Percentiles rank a stretch among this genome's conserved stretches.
These are phyloP conservation scores for Boletus sp. DNA, from an alignment of 768 basidiomycete species.

Conservation along the genomic window DNA sequence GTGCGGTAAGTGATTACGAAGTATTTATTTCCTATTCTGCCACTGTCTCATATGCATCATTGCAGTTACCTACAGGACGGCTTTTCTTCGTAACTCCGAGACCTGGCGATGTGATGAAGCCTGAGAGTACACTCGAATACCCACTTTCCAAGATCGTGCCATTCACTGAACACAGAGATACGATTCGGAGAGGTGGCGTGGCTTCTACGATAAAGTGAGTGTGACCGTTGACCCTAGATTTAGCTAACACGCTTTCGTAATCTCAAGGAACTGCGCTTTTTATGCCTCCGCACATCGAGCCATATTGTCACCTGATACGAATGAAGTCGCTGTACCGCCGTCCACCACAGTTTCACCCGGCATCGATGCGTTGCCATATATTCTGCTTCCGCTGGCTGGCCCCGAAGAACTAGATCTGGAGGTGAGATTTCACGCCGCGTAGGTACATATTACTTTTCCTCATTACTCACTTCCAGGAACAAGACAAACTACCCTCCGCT, in stretches of 20 bases:
- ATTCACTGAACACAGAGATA: conserved; percentile 89
- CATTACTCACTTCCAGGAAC: conserved; percentile 54
- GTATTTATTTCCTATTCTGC: background rate
- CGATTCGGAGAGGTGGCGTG: conserved; percentile 84
- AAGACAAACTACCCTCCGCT: conserved; percentile 79
- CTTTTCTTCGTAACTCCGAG: conserved; percentile 74
- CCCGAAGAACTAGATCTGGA: conserved; percentile 95
- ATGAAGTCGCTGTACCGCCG: conserved; percentile 53
- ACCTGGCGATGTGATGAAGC: conserved; percentile 46
- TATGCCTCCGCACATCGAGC: conserved; percentile 65
- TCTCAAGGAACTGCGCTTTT: conserved; percentile 74
- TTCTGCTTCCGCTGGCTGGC: conserved; percentile 89
- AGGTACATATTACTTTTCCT: background rate
- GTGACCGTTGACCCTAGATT: conserved; percentile 1
- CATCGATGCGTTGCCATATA: conserved; percentile 78
- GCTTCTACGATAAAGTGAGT: conserved; percentile 82
- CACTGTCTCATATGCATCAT: conserved; percentile 2
- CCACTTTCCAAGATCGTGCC: conserved; percentile 78
- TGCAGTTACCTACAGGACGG: conserved; percentile 73
- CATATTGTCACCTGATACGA: conserved; percentile 64
- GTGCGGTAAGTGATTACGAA: conserved; percentile 51
- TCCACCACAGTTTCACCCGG: conserved; percentile 64
- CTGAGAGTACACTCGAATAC: conserved; percentile 58
- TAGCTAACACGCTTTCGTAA: conserved; percentile 8
- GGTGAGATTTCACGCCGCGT: conserved; percentile 38